These are phyloP conservation scores for Neopestalotiopsis sp. DNA, from an alignment of 2,329 filamentous ascomycete genomes.

Conservation along the genomic window DNA sequence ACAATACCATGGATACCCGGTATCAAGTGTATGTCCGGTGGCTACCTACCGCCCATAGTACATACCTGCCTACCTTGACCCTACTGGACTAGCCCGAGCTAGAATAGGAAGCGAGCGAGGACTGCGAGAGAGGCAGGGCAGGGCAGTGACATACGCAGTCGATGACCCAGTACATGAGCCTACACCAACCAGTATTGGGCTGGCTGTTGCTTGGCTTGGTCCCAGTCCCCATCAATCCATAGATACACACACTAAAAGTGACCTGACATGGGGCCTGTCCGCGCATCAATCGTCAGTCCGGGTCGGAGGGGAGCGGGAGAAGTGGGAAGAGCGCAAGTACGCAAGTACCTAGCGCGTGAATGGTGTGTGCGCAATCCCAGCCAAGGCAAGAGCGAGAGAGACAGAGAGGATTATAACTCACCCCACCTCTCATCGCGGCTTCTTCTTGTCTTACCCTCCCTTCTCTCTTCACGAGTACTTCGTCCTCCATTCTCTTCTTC, in stretches of 20 bases:
- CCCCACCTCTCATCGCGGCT: constrained; percentile 53
- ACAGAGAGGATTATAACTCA: constrained; percentile 46
- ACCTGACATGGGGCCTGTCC: not conserved
- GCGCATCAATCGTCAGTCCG: constrained; percentile 13
- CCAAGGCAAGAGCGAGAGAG: constrained; percentile 13
- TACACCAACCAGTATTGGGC: too few relatives aligned
- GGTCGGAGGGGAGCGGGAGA: constrained; percentile 21
- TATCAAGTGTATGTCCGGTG: too few relatives aligned
- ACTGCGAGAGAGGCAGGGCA: not conserved
- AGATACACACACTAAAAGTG: not conserved
- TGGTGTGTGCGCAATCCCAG: constrained; percentile 12
- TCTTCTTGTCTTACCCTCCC: constrained; percentile 46
- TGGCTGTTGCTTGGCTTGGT: too few relatives aligned
- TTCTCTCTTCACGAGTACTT: constrained; percentile 60
- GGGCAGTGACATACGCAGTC: not conserved
- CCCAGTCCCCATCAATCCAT: too few relatives aligned
- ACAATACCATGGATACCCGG: not conserved
- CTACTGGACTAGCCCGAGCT: not conserved
- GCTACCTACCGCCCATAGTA: too few relatives aligned
- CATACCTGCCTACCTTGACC: not conserved
- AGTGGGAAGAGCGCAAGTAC: not conserved
- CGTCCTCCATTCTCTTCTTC: constrained; percentile 64
- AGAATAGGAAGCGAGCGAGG: not conserved
- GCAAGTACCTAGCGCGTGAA: not conserved
- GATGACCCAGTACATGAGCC: not conserved